Conservation (phyloP, 768 basidiomycete species). For the Boletus rubroflammeus region DNA sequence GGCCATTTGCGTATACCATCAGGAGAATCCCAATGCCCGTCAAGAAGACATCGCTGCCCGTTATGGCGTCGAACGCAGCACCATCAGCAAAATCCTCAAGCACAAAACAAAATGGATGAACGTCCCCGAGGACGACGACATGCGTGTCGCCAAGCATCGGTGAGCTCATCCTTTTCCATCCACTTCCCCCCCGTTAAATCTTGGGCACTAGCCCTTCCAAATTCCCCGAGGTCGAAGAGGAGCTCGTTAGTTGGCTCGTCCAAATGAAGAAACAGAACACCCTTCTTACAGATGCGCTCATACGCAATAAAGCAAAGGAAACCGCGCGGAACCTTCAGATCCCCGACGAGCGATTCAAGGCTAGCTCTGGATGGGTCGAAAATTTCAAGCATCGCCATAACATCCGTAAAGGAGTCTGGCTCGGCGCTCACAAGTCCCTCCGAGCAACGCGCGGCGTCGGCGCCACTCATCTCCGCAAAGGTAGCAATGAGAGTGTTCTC, state of each 20-base stretch:
- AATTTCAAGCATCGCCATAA: slow-evolving; percentile 84
- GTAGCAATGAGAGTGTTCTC: slow-evolving; percentile 32
- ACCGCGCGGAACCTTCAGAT: slow-evolving; percentile 56
- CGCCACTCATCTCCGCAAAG: slow-evolving; percentile 35
- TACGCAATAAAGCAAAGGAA: slow-evolving; percentile 64
- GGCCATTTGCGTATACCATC: slow-evolving; percentile 66
- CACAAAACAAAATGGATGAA: slow-evolving; percentile 80
- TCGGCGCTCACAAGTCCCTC: slow-evolving; percentile 36
- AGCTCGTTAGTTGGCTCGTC: slow-evolving; percentile 58
- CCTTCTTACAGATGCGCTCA: slow-evolving; percentile 59
- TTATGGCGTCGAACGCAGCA: slow-evolving; percentile 84
- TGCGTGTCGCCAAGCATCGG: slow-evolving; percentile 69
- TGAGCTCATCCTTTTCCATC: slow-evolving; percentile 28
- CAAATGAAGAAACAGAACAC: slow-evolving; percentile 46
- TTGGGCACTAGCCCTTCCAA: slow-evolving; percentile 59
- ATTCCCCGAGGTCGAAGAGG: slow-evolving; percentile 72
- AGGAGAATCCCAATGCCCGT: slow-evolving; percentile 59
- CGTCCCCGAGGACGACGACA: slow-evolving; percentile 54
- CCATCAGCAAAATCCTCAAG: slow-evolving; percentile 91
- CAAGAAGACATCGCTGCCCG: slow-evolving; percentile 81
- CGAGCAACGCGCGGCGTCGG: slow-evolving; percentile 32
- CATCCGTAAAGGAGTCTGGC: slow-evolving; percentile 65
- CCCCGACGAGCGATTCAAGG: slow-evolving; percentile 77
- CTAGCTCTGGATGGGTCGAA: slow-evolving; percentile 89
- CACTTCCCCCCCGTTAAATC: slow-evolving; percentile 5